phyloP scores from a whole-genome alignment of 2,329 filamentous ascomycete species.

The Scleromitrula shiraiana region DNA sequence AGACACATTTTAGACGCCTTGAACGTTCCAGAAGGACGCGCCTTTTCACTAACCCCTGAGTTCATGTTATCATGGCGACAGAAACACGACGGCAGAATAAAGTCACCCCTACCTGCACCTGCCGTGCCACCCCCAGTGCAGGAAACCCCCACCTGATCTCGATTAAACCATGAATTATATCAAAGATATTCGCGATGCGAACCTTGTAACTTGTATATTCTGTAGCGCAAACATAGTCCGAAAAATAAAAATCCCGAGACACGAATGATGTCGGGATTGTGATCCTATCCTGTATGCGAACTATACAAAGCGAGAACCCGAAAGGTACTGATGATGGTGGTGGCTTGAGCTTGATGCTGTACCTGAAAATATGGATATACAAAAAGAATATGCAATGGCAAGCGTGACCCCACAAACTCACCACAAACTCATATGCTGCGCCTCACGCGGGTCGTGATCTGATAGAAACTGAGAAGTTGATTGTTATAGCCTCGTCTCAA shows the following conservation, averaged over 20 bases:
- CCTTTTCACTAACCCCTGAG: background rate
- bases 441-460: conserved; percentile 1
- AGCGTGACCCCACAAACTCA: conserved; percentile 5
- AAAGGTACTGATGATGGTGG: background rate
- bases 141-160: conserved; percentile 1
- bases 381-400: conserved; percentile 4
- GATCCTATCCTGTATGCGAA: background rate
- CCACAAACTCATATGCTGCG: too few species aligned
- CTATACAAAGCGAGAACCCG: background rate
- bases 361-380: conserved; percentile 1
- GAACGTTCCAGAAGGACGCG: conserved; percentile 8
- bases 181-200: background rate
- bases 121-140: conserved; percentile 1
- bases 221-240: background rate
- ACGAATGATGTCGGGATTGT: background rate
- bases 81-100: background rate
- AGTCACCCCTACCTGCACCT: background rate
- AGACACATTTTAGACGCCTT: conserved; percentile 3
- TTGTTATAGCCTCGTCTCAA: conserved; percentile 13
- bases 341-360: conserved; percentile 1
- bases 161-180: background rate
- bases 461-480: background rate
- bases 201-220: too few species aligned
- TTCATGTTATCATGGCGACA: background rate
- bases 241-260: background rate